Evolutionary conservation across 1,139 yeast species (phyloP), one percentile per base, ranked within the genome.

Genomic region (Saccharomyces hybrid): DNA sequence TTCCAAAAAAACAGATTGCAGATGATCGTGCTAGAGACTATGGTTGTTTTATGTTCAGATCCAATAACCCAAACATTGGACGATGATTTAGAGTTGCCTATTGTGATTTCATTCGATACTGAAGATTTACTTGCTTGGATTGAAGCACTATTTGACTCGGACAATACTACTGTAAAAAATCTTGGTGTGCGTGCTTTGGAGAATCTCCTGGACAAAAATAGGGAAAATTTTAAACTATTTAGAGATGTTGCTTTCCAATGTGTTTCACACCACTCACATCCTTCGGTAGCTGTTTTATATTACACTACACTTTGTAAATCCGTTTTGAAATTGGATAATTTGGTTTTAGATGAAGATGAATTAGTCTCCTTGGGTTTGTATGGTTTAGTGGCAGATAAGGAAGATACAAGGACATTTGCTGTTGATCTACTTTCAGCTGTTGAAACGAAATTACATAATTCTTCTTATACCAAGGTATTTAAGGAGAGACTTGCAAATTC

Each of bases 31-130:
- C 75, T 89, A 52, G 86, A 89, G 58, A 83, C 96, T 49, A 88
- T 93, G 95, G 88, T 96, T 0, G 77, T 85, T 0, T 73, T 93
- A 29, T 85, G 96, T 60, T 79, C 84, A 2, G 86, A 88, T 27
- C 78, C 82, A 5, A 80, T 86, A 9, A 76, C 78, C 23, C 81
- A 81, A 54, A 72, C 75, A 1, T 73, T 81, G 41, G 74, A 78
- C 9, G 78, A 77, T 16, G 70, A 70, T 26, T 64, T 72, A 5
- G 70, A 53, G 46, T 60, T 57, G 51, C 75, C 69, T 55, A 68
- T 78, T 0, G 63, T 80, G 0, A 74, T 85, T 64, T 82, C 91
- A 0, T 88, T 90, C 70, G 93, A 88, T 61, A 78, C 86, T 7
- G 75, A 80, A 4, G 83, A 82, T 0, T 73, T 90, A 41, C 75